Evolutionary conservation across 2,329 filamentous ascomycete genomes (phyloP).

Genomic region (Microdochium nivale): DNA sequence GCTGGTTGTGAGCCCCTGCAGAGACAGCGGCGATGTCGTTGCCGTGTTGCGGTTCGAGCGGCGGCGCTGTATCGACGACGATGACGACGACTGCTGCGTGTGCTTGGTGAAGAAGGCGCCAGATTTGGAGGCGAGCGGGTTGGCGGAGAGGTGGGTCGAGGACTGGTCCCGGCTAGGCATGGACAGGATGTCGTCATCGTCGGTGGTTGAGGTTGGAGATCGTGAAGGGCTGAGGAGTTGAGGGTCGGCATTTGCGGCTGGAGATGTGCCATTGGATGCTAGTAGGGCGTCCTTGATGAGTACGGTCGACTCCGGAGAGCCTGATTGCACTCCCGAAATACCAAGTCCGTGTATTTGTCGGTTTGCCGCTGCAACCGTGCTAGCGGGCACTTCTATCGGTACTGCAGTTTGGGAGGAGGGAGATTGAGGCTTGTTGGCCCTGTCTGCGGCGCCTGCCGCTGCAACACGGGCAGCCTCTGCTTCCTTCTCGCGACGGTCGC

Average conservation of each 20-base stretch:
- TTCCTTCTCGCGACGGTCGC: constrained; percentile 41
- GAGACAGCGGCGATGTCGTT: constrained; percentile 53
- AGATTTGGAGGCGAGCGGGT: constrained; percentile 45
- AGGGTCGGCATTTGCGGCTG: constrained; percentile 11
- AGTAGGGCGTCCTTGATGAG: constrained; percentile 25
- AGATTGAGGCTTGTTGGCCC: not conserved
- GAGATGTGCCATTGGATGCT: constrained; percentile 9
- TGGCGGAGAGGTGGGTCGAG: constrained; percentile 27
- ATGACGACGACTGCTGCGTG: constrained; percentile 7
- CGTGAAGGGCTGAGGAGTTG: constrained; percentile 42
- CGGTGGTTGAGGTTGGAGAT: constrained; percentile 65
- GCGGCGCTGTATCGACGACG: constrained; percentile 28
- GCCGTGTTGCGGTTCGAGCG: constrained; percentile 38
- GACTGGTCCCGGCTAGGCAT: constrained; percentile 43
- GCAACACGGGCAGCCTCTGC: not conserved
- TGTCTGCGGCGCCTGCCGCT: not conserved
- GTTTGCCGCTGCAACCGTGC: not conserved
- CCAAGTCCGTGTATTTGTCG: constrained; percentile 13
- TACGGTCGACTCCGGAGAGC: not conserved
- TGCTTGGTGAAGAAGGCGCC: constrained; percentile 52
- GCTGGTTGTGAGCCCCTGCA: constrained; percentile 41
- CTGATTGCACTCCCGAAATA: constrained; percentile 29
- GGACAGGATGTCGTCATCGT: constrained; percentile 71
- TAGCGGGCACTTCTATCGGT: not conserved
- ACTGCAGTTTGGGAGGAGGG: not conserved